Evolutionary conservation across 164 flowering plant genomes (phyloP), one percentile per base, ranked within the genome.

Genomic region (Vitis amurensis): DNA sequence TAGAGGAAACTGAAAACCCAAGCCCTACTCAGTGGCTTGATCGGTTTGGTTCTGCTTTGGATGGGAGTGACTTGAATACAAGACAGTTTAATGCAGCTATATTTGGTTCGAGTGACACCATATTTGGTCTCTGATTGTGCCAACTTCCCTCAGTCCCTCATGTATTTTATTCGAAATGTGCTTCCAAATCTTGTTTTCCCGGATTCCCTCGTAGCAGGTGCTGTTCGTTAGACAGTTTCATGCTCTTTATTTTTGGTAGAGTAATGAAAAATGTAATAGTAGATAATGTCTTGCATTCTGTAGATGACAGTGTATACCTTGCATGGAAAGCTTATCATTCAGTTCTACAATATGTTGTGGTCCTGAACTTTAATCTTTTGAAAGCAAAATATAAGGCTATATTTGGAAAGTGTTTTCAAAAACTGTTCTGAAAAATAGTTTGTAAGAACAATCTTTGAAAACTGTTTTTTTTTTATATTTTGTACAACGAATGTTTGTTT

Each of bases 11-110:
- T 59, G 98, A 94, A 68, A 89, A 68, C 67, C 87, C 87, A 2
- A 85, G 82, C 76, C 91, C 91, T 19, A 77, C 88, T 19, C 96
- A 86, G 78, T 92, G 98, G 97, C 97, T 87, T 51, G 98, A 88
- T 75, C 87, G 93, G 2, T 89, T 86, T 66, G 89, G 92, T 63
- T 78, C 97, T 56, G 81, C 89, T 66, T 67, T 90, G 72, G 97
- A 93, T 77, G 89, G 90, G 9, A 80, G 83, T 44, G 97, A 93
- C 75, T 78, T 91, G 87, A 93, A 91, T 61, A 87, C 94, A 16
- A 83, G 98, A 72, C 98, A 89, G 74, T 93, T 88, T 72, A 81
- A 67, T 71, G 73, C 85, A 61, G 61, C 88, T 62, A 79, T 89
- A 3, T 93, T 87, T 80, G 86, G 94, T 64, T 65, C 87, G 57